Base-by-base conservation (phyloP, 2,329 filamentous ascomycete genomes). In the Claviceps arundinis region DNA sequence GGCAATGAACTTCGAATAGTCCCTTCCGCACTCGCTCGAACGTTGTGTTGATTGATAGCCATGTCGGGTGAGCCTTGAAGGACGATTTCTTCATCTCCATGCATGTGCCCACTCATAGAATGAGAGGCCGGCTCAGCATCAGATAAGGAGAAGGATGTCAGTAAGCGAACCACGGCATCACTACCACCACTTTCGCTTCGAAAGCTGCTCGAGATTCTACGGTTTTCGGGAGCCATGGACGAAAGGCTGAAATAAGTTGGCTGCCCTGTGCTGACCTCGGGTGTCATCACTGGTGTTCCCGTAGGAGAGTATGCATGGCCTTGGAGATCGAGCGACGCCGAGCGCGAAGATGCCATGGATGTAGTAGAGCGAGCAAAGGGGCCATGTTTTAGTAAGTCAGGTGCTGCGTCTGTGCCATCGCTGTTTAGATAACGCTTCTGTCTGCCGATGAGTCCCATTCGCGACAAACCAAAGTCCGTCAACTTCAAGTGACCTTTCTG, bases 401-500 rank as follows among this genome's bases (percentile, higher is more conserved):
- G 93, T 1, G 84, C 89, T n/a, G 85, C 82, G 57, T 98, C 91
- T 37, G 82, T 81, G 30, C 82, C 74, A 64, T 77, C 79, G 71
- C 78, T 83, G 63, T 85, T 93, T 47, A 96, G 75, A 22, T 91
- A 89, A 61, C 93, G 83, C 72, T 98, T 97, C 69, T 98, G 93
- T 61, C 93, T 87, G 54, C 93, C 93, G 55, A 98, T 87, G 56
- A 98, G 74, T 64, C 93, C 94, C 91, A 98, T 97, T 30, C 93
- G 84, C 13, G 93, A 98, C 26, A 98, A 75, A 55, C 93, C 93
- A 71, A 98, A 98, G 66, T 98, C 93, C 1, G 94, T 98, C 60
- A 98, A 75, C 69, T 98, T 98, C 53, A 98, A 72, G 69, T 98
- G 93, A 2, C 93, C 93, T 62, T 89, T 95, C 61, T 94, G 89